Conservation (phyloP, 257 asterid genomes). For the Solanum pennellii region DNA sequence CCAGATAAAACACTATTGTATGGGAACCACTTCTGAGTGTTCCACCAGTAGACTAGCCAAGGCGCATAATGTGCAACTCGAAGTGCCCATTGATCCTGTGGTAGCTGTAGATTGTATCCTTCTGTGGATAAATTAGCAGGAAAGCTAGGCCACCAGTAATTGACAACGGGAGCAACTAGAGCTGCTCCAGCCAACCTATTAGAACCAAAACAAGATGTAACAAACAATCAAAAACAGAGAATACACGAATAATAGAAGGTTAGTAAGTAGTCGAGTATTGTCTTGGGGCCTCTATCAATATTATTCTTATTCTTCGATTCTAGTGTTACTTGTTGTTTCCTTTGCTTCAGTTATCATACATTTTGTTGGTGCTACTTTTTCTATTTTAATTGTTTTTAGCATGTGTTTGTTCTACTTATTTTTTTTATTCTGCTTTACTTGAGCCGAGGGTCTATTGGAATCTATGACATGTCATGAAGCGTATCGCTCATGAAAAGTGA, state of each 20-base stretch:
- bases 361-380: neutral
- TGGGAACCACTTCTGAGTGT: slow-evolving; percentile 60
- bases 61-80: slow-evolving; percentile 54
- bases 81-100: slow-evolving; percentile 50
- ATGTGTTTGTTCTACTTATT: neutral
- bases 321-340: neutral
- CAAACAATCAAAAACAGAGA: neutral
- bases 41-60: slow-evolving; percentile 59
- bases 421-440: neutral
- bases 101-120: slow-evolving; percentile 28
- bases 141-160: slow-evolving; percentile 64
- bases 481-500: neutral
- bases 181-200: slow-evolving; percentile 48
- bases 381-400: neutral
- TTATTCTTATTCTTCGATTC: neutral
- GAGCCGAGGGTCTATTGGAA: neutral
- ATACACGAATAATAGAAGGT: neutral
- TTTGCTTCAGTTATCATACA: neutral
- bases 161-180: slow-evolving; percentile 40
- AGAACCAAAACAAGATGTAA: neutral
- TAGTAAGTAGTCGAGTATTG: neutral
- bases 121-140: slow-evolving; percentile 34
- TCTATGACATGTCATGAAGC: neutral
- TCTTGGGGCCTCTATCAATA: neutral
- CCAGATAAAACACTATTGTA: slow-evolving; percentile 33